Evolutionary conservation across 345 rosid species (phyloP), one percentile per base, ranked within the genome.

Genomic region (Boechera retrofracta): DNA sequence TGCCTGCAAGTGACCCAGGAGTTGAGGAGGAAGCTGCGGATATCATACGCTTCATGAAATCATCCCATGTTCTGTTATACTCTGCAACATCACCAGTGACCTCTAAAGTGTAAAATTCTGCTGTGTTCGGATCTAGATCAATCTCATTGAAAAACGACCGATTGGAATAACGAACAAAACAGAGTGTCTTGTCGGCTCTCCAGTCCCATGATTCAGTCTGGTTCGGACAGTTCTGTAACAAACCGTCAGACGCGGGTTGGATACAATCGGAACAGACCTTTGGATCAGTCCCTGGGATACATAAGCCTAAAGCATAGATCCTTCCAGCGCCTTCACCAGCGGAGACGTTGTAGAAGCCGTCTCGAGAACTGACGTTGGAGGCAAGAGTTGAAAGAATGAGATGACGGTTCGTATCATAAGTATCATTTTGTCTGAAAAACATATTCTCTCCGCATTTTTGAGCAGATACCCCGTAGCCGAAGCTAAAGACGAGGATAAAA

Each of bases 121-220:
- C 11, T 16, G 6, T 3, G 2, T 0, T 39, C 28, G 75, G 75
- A 4, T 31, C 2, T 16, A 5, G 2, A 3, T 71, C 70, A 39
- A 5, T 5, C 6, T 6, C 7, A 2, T 74, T 35, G 5, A 63
- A 73, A 21, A 87, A 65, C 6, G 72, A 49, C 7, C 60, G 53
- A 53, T 86, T 78, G 4, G 87, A 36, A 52, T 87, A 87, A 5
- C 83, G 80, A 4, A 83, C 48, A 42, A 79, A 67, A 60, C 91
- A 86, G 54, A 75, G 60, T 3, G 80, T 69, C 10, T 69, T 11
- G 28, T 29, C 6, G 4, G 71, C 76, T 42, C 58, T 69, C 82
- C 85, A 81, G 32, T 63, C 28, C 12, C 76, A 52, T 21, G 87
- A 86, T 3, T 87, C 84, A 7, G 72, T 82, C 54, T 55, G 81